Conservation (phyloP, 495 filamentous ascomycete genomes). For the Hypoxylon crocopeplum region DNA sequence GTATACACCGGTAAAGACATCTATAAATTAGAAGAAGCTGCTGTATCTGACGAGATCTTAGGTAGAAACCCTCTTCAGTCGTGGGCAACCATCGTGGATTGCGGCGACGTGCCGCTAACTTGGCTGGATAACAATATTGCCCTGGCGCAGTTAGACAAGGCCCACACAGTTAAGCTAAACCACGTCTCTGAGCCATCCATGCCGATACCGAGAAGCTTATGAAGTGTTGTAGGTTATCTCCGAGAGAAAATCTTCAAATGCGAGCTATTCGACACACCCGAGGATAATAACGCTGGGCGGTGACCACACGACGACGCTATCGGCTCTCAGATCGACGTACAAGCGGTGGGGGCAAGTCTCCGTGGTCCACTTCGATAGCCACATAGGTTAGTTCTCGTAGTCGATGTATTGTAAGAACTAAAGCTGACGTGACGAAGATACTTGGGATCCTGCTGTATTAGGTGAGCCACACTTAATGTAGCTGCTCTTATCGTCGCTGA, state of each 20-base stretch:
- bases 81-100: constrained; percentile 74
- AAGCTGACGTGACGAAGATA: constrained; percentile 59
- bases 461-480: constrained; percentile 21
- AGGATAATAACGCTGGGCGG: constrained; percentile 73
- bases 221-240: constrained; percentile 37
- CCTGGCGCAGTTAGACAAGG: constrained; percentile 75
- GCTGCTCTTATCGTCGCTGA: too few species aligned
- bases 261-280: constrained; percentile 43
- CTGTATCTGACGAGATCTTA: constrained; percentile 8
- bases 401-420: background rate
- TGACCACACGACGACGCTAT: constrained; percentile 68
- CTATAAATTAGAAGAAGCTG: background rate
- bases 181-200: background rate
- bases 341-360: constrained; percentile 69
- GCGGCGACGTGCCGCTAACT: constrained; percentile 77
- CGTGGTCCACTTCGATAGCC: constrained; percentile 77
- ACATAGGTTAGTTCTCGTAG: constrained; percentile 53
- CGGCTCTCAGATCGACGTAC: constrained; percentile 69
- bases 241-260: constrained; percentile 43
- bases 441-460: constrained; percentile 73
- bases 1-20: constrained; percentile 39
- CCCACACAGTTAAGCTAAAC: constrained; percentile 42
- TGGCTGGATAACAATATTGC: constrained; percentile 74
- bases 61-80: constrained; percentile 54
- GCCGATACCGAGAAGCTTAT: background rate